phyloP scores from a whole-genome alignment of 768 basidiomycete species.

The Podaxis sp. region DNA sequence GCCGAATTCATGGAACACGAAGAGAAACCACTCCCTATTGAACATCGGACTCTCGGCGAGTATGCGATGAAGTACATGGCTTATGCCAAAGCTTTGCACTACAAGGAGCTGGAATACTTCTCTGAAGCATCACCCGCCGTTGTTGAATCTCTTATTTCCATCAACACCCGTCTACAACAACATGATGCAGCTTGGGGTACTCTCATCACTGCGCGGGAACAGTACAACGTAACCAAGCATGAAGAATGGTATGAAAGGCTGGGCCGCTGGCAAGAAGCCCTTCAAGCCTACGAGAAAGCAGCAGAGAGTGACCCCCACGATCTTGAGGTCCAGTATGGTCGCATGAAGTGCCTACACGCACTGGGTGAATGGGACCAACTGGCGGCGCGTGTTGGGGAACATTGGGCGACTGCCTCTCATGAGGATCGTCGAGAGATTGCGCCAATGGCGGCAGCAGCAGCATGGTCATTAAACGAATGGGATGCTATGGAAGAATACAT shows the following conservation, averaged over 20 bases:
- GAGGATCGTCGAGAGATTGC: conserved; percentile 91
- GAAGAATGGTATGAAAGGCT: conserved; percentile 99
- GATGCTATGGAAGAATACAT: conserved; percentile 99
- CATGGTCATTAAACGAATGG: conserved; percentile 97
- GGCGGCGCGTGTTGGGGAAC: conserved; percentile 80
- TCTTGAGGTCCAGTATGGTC: conserved; percentile 79
- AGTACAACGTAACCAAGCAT: conserved; percentile 88
- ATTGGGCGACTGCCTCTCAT: conserved; percentile 80
- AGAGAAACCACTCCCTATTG: conserved; percentile 92
- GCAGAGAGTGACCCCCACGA: conserved; percentile 72
- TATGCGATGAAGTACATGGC: conserved; percentile 93
- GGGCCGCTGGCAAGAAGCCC: conserved; percentile 93
- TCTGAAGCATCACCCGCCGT: conserved; percentile 87
- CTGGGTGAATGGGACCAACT: conserved; percentile 97
- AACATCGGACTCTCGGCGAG: conserved; percentile 89
- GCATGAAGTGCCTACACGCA: conserved; percentile 95
- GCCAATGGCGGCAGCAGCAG: conserved; percentile 95
- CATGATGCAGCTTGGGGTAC: conserved; percentile 99
- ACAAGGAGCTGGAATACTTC: conserved; percentile 97
- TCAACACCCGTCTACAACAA: conserved; percentile 96
- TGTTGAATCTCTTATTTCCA: conserved; percentile 92
- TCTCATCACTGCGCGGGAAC: conserved; percentile 83
- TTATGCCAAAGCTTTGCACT: conserved; percentile 96
- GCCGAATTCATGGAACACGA: conserved; percentile 99
- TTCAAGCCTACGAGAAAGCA: conserved; percentile 81